Evolutionary conservation across 225 moss, liverwort and hornwort genomes (phyloP).

Genomic region (Physcomitrium patens): DNA sequence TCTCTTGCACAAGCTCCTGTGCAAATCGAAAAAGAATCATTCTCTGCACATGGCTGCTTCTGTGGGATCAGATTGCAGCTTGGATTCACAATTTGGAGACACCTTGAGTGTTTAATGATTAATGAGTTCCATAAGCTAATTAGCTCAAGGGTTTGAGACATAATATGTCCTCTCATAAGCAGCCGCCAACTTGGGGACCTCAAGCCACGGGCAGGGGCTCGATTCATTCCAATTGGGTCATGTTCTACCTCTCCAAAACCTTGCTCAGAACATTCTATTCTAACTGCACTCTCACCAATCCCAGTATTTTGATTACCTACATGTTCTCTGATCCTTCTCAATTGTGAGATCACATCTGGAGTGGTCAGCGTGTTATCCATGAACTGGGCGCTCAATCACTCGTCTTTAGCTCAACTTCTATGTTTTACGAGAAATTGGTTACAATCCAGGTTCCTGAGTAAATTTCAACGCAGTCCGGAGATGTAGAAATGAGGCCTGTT

Average conservation of each 20-base stretch:
- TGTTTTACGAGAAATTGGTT: too few relatives aligned
- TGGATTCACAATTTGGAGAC: conserved; percentile 1
- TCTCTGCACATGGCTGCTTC: neutral
- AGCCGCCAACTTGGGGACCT: conserved; percentile 29
- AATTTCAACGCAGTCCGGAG: neutral
- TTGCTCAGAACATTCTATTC: conserved; percentile 11
- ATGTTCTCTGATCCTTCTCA: conserved; percentile 1
- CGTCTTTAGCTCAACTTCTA: too few relatives aligned
- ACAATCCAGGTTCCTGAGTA: too few relatives aligned
- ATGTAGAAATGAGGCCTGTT: neutral
- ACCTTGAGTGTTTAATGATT: too few relatives aligned
- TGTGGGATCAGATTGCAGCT: conserved; percentile 10
- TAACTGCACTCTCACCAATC: conserved; percentile 16
- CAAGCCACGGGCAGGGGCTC: conserved; percentile 22
- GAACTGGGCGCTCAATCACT: too few relatives aligned
- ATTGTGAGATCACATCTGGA: too few relatives aligned
- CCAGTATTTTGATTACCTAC: conserved; percentile 20
- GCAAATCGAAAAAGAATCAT: conserved; percentile 1
- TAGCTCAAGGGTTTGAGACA: neutral
- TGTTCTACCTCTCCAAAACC: neutral
- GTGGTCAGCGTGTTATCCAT: too few relatives aligned
- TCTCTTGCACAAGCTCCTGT: neutral
- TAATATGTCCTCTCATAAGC: conserved; percentile 14
- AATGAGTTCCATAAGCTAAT: too few relatives aligned
- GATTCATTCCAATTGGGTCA: conserved; percentile 22